Conservation (phyloP, 129 eudicot genomes). For the Arctium lappa region DNA sequence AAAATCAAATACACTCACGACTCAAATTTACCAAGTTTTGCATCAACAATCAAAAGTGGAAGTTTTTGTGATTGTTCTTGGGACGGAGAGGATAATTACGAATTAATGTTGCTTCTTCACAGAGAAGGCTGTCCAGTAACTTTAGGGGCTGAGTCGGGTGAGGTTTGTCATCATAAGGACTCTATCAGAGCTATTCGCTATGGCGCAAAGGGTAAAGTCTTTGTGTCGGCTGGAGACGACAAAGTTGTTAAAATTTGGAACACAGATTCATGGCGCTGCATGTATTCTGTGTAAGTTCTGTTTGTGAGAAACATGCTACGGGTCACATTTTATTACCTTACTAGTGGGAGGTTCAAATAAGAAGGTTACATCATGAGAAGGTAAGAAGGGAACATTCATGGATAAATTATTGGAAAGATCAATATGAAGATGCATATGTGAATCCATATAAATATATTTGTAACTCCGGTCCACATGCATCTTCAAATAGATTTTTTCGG, state of each 20-base stretch:
- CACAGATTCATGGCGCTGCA: conserved; percentile 76
- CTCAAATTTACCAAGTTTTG: not conserved
- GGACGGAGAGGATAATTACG: not conserved
- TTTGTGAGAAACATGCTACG: not conserved
- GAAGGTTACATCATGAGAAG: not conserved
- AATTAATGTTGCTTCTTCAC: conserved; percentile 13
- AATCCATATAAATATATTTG: no score
- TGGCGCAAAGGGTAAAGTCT: conserved; percentile 72
- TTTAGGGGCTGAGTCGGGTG: conserved; percentile 46
- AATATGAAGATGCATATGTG: not conserved
- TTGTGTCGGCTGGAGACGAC: conserved; percentile 95
- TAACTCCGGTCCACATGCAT: no score
- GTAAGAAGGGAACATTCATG: no score
- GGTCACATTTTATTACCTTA: not conserved
- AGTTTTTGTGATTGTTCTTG: not conserved
- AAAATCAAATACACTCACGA: not conserved
- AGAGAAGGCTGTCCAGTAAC: conserved; percentile 53
- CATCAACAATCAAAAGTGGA: not conserved
- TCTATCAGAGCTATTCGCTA: conserved; percentile 81
- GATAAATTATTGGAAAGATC: no score
- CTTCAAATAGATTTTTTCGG: no score
- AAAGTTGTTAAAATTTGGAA: conserved; percentile 79
- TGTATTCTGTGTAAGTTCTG: conserved; percentile 63
- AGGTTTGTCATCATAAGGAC: conserved; percentile 55
- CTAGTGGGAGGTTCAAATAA: not conserved